phyloP scores from a whole-genome alignment of 2,329 filamentous ascomycete species.

The Apiospora aurea region DNA sequence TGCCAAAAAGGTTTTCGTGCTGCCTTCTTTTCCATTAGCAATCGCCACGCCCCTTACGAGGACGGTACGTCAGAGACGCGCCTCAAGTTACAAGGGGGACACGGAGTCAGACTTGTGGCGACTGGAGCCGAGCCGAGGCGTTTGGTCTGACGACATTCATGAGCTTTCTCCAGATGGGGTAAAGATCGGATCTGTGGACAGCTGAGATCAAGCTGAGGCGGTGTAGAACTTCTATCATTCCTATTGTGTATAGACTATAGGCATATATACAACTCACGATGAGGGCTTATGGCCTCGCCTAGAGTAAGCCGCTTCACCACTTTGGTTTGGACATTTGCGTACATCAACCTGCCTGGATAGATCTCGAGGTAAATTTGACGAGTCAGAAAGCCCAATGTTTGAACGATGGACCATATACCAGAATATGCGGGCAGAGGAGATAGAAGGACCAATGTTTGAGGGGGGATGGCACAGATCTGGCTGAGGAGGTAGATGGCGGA shows the following conservation, averaged over 20 bases:
- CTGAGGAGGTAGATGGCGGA: slow-evolving; percentile 89
- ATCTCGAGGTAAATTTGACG: neutral
- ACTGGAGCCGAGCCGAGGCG: neutral
- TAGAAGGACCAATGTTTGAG: slow-evolving; percentile 76
- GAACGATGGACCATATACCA: too few relatives aligned
- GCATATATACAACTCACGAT: neutral
- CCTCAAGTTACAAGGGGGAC: neutral
- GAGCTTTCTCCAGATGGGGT: neutral
- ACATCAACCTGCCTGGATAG: neutral
- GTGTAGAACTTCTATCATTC: neutral
- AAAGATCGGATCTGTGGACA: neutral
- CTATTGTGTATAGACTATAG: accelerated
- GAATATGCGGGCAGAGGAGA: neutral
- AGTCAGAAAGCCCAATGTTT: neutral
- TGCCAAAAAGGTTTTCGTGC: neutral
- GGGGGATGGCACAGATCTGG: slow-evolving; percentile 86
- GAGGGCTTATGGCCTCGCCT: too few relatives aligned
- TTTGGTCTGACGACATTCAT: neutral
- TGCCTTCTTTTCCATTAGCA: neutral
- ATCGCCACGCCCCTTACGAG: neutral
- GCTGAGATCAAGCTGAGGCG: neutral
- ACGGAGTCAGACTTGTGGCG: neutral
- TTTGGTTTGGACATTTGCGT: neutral
- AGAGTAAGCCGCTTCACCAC: neutral
- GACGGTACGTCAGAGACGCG: neutral